Evolutionary conservation across 306 rosid species (phyloP), one percentile per base, ranked within the genome.

Genomic region (Dryas alaskensis): DNA sequence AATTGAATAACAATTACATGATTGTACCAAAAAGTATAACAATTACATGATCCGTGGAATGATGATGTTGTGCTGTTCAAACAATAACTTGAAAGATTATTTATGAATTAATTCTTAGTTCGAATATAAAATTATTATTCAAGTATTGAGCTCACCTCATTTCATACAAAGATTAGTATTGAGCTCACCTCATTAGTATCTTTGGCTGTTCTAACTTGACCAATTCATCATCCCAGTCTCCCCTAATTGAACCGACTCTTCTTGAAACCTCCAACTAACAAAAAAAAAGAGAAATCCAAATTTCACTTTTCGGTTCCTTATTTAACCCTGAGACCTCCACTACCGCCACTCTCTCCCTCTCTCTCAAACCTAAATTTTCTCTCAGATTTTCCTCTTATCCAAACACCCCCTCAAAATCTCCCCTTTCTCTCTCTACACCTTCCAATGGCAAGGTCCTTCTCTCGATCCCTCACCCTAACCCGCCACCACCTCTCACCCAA

Each of bases 371-470:
- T 70, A 54, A 42, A 43, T 70, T 4, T 12, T 43, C 74, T 70
- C 64, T 39, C 16, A 0, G 1, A 31, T 39, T 69, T 52, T 54
- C 74, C 51, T 10, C 74, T 54, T 54, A 70, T 54, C 74, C 19
- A 53, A 50, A 53, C 74, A 6, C 6, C 10, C 64, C 37, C 1
- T 42, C 14, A 0, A 16, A 39, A 13, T 10, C 52, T 31, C 2
- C 16, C 37, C 62, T 10, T 2, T 45, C 8, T 52, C 49, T n/a
- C 45, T 12, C 7, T 5, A 61, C 0, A 11, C 1, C 5, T 16
- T 5, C 43, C 65, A 75, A 85, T 82, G 89, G 82, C 91, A 69
- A 80, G 84, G 78, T 81, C 88, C 8, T 10, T 76, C 22, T 76
- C 86, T 57, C 87, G 69, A 60, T 72, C 78, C 81, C 80, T 81